Percentiles rank a stretch among this genome's conserved stretches.
These are phyloP conservation scores for Thuidium tamariscinum DNA, from an alignment of 225 moss, liverwort and hornwort species.

Conservation along the genomic window DNA sequence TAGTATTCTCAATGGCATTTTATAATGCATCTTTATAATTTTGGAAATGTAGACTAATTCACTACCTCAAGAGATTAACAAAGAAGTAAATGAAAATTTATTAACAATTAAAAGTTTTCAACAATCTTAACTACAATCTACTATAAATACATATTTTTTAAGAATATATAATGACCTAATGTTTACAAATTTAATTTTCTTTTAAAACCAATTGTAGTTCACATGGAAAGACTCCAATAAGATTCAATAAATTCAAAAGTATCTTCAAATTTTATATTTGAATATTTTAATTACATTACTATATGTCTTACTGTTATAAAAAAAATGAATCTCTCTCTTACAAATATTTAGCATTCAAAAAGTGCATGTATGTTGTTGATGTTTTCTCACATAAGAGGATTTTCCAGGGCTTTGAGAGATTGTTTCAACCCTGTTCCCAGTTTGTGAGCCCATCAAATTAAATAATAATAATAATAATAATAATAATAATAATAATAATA, in stretches of 20 bases:
- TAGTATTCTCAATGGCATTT: too few relatives aligned
- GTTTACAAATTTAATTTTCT: not conserved
- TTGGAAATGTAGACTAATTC: too few relatives aligned
- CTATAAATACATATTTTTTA: not conserved
- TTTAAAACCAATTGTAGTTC: not conserved
- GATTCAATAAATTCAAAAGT: too few relatives aligned
- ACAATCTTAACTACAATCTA: not conserved
- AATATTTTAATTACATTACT: fast-evolving
- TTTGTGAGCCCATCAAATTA: too few relatives aligned
- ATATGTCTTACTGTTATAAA: not conserved
- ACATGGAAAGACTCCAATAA: not conserved
- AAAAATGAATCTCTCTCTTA: not conserved
- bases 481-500: too few relatives aligned
- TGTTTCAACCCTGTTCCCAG: too few relatives aligned
- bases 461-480: too few relatives aligned
- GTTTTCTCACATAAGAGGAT: too few relatives aligned
- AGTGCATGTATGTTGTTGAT: not conserved
- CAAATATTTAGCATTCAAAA: not conserved
- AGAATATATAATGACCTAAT: not conserved
- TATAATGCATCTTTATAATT: too few relatives aligned
- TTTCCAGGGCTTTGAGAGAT: too few relatives aligned
- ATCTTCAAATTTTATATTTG: not conserved
- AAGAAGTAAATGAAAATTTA: not conserved
- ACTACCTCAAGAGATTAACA: not conserved
- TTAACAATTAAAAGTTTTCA: not conserved